phyloP scores from a whole-genome alignment of 2,329 filamentous ascomycete genomes.

The Penicillium sp. region DNA sequence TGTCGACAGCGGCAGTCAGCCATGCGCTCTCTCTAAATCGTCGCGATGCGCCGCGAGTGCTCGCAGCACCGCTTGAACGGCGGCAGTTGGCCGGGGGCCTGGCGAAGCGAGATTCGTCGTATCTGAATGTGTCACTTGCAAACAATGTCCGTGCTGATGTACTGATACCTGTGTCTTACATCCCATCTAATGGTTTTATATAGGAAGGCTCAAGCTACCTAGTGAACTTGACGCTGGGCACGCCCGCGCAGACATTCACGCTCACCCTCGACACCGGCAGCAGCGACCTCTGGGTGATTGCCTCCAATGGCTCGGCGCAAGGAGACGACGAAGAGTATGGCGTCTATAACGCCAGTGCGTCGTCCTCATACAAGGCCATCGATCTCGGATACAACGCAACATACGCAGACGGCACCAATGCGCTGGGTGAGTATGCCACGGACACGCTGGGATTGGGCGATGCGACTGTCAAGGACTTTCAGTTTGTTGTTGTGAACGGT shows the following conservation, averaged over 20 bases:
- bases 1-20: background rate
- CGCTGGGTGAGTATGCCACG: slow-evolving; percentile 69
- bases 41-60: background rate
- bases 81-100: background rate
- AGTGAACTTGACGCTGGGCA: slow-evolving; percentile 60
- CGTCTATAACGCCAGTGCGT: slow-evolving; percentile 49
- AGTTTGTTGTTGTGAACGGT: slow-evolving; percentile 12
- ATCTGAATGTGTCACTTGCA: background rate
- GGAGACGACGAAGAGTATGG: slow-evolving; percentile 60
- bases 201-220: slow-evolving; percentile 43
- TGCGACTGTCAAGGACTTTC: slow-evolving; percentile 8
- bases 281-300: slow-evolving; percentile 68
- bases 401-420: slow-evolving; percentile 73
- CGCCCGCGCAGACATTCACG: slow-evolving; percentile 55
- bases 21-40: background rate
- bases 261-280: slow-evolving; percentile 66
- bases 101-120: background rate
- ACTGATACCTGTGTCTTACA: too few relatives aligned
- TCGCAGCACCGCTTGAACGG: background rate
- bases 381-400: slow-evolving; percentile 74
- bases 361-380: slow-evolving; percentile 59
- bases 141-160: background rate
- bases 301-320: slow-evolving; percentile 60
- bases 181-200: background rate
- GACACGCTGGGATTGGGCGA: slow-evolving; percentile 53